phyloP scores from a whole-genome alignment of 768 basidiomycete species.

The Lentinus tigrinus region DNA sequence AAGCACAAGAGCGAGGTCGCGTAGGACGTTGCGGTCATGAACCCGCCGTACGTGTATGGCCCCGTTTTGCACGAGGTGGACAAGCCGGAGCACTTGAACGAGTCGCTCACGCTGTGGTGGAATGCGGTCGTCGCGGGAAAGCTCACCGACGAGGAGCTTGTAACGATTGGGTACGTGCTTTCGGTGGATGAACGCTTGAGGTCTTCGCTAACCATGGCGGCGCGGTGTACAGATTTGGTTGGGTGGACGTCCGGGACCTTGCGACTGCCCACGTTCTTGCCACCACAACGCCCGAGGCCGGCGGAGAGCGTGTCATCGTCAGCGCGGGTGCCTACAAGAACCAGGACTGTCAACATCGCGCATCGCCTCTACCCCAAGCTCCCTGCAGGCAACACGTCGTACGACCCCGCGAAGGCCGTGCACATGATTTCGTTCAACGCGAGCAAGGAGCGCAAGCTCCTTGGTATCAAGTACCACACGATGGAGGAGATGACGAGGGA shows the following conservation, averaged over 20 bases:
- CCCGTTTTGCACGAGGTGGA: constrained; percentile 34
- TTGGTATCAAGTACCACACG: constrained; percentile 22
- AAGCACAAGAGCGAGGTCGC: background rate
- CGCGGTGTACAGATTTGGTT: background rate
- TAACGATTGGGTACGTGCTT: background rate
- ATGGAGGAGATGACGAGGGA: constrained; percentile 22
- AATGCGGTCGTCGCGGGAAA: constrained; percentile 18
- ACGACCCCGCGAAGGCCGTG: constrained; percentile 20
- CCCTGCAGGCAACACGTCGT: constrained; percentile 6
- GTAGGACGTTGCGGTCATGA: constrained; percentile 38
- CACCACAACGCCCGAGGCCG: constrained; percentile 48
- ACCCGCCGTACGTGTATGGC: constrained; percentile 42
- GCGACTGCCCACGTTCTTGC: constrained; percentile 52
- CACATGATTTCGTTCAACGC: constrained; percentile 34
- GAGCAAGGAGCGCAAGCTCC: constrained; percentile 29
- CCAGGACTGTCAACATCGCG: no score
- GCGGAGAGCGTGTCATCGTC: constrained; percentile 57
- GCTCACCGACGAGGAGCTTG: constrained; percentile 13
- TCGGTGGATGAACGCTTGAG: background rate
- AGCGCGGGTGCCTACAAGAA: constrained; percentile 28
- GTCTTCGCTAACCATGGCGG: background rate
- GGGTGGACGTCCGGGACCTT: constrained; percentile 53
- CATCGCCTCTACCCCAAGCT: no score
- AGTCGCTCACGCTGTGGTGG: constrained; percentile 23
- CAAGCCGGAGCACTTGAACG: constrained; percentile 36